A percentile compares a stretch with the other conserved stretches of the same genome.
These are phyloP conservation scores for Stemphylium beticola DNA, from an alignment of 2,329 filamentous ascomycete species.

Conservation along the genomic window DNA sequence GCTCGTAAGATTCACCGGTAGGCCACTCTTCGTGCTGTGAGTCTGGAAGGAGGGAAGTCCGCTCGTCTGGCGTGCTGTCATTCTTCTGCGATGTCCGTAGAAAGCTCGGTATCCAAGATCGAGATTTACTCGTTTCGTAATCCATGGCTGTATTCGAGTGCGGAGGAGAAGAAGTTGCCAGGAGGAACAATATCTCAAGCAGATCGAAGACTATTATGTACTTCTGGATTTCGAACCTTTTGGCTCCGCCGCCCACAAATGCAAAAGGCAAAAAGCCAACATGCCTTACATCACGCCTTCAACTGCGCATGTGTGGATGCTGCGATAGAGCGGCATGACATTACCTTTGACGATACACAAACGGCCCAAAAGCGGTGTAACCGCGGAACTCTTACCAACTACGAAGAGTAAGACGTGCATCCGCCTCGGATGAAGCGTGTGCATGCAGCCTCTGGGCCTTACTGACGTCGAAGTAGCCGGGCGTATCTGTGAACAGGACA, in stretches of 20 bases:
- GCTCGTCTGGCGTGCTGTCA: constrained; percentile 48
- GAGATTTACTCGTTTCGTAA: constrained; percentile 21
- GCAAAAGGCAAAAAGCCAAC: constrained; percentile 11
- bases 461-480: constrained; percentile 24
- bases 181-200: background rate
- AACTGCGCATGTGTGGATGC: constrained; percentile 13
- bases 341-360: constrained; percentile 25
- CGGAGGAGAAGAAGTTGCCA: background rate
- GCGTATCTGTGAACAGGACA: constrained; percentile 22
- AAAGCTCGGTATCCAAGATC: constrained; percentile 41
- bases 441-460: constrained; percentile 25
- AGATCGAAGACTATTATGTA: constrained; percentile 2
- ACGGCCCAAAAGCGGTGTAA: constrained; percentile 30
- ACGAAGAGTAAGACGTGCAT: constrained; percentile 17
- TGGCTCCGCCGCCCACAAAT: background rate
- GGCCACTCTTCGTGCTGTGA: constrained; percentile 45
- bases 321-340: constrained; percentile 34
- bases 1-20: constrained; percentile 46
- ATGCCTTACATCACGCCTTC: constrained; percentile 17
- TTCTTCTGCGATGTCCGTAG: constrained; percentile 29
- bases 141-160: constrained; percentile 27
- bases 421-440: constrained; percentile 23
- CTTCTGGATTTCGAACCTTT: background rate
- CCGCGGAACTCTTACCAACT: constrained; percentile 17
- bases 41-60: constrained; percentile 52